These are phyloP conservation scores for Pythium aristosporum DNA, from an alignment of 352 stramenopile genomes.

Conservation along the genomic window DNA sequence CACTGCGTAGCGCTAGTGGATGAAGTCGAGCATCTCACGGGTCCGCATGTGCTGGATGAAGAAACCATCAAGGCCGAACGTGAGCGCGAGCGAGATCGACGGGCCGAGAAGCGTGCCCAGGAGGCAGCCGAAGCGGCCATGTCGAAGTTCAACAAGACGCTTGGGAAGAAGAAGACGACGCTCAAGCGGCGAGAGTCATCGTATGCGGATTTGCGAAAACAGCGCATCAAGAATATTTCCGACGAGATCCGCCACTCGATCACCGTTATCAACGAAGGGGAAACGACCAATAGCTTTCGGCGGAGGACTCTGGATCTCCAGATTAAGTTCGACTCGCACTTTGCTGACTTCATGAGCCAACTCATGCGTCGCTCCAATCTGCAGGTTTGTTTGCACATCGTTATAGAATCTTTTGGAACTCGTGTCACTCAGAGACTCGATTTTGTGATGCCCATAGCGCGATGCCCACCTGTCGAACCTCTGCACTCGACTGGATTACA, in stretches of 20 bases:
- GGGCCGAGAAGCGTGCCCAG: constrained; percentile 75
- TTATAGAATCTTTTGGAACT: neutral
- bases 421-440: constrained; percentile 2
- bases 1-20: constrained; percentile 95
- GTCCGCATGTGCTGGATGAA: constrained; percentile 80
- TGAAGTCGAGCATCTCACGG: constrained; percentile 91
- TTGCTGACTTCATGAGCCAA: constrained; percentile 89
- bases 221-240: constrained; percentile 78
- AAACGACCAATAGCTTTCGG: constrained; percentile 74
- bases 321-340: constrained; percentile 85
- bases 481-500: constrained; percentile 78
- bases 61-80: constrained; percentile 84
- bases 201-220: constrained; percentile 71
- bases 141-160: constrained; percentile 51
- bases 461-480: constrained; percentile 71
- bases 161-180: constrained; percentile 53
- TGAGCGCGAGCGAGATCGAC: constrained; percentile 71
- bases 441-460: constrained; percentile 29
- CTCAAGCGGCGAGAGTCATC: constrained; percentile 71
- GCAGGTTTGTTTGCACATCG: constrained; percentile 44
- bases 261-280: constrained; percentile 54
- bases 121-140: constrained; percentile 79
- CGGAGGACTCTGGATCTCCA: constrained; percentile 78
- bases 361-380: constrained; percentile 76
- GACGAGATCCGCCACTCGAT: constrained; percentile 75